Evolutionary conservation across 1,284 basidiomycete species (phyloP).

Genomic region (Marasmius tenuissimus): DNA sequence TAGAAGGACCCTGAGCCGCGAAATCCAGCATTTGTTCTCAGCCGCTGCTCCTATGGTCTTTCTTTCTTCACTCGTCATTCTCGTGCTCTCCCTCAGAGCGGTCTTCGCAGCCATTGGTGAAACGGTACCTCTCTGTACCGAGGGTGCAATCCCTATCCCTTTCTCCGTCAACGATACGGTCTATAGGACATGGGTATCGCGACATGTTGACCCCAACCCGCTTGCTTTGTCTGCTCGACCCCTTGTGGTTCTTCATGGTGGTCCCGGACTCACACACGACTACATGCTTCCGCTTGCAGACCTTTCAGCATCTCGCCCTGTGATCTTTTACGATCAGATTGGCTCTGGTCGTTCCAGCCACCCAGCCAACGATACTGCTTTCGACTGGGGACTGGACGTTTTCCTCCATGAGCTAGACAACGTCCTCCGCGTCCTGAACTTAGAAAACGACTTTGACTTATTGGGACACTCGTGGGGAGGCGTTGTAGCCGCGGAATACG

Average conservation of each 20-base stretch:
- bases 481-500: neutral
- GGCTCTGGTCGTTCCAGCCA: neutral
- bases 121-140: neutral
- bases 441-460: neutral
- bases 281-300: constrained; percentile 15
- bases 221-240: constrained; percentile 10
- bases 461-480: neutral
- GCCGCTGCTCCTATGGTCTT: neutral
- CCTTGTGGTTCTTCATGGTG: constrained; percentile 29
- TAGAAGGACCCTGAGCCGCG: no score
- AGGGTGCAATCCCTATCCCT: neutral
- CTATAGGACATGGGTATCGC: neutral
- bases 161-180: neutral
- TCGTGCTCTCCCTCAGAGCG: neutral
- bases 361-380: neutral
- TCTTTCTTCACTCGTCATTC: neutral
- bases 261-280: constrained; percentile 27
- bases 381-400: neutral
- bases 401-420: neutral
- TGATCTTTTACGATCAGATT: constrained; percentile 4
- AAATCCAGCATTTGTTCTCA: no score
- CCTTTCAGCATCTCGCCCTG: neutral
- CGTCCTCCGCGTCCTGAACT: neutral
- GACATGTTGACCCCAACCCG: neutral
- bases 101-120: neutral